A percentile compares a stretch with the other conserved stretches of the same genome.
Evolutionary conservation across 2,329 filamentous ascomycete species (phyloP).

Genomic region (Gaeumannomyces tritici): DNA sequence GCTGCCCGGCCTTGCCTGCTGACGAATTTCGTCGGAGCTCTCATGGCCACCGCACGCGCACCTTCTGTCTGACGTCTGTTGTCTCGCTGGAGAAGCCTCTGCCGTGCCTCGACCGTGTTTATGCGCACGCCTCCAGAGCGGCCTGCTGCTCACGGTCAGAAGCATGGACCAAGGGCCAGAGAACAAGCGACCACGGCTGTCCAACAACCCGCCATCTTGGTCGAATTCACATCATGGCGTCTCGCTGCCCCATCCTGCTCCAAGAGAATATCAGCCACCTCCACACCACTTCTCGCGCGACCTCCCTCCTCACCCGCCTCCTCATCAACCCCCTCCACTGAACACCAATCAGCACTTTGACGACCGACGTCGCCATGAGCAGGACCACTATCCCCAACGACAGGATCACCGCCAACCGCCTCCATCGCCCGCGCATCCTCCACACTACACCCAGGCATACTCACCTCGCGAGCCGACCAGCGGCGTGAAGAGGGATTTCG

Average conservation of each 20-base stretch:
- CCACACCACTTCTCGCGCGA: constrained; percentile 26
- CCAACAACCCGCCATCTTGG: constrained; percentile 28
- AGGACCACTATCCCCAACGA: constrained; percentile 42
- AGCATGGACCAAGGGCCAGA: constrained; percentile 54
- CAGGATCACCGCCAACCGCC: constrained; percentile 40
- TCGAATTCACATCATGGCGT: constrained; percentile 32
- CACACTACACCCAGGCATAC: constrained; percentile 7
- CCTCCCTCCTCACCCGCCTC: constrained; percentile 19
- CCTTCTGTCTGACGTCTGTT: constrained; percentile 3
- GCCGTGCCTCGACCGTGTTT: background rate
- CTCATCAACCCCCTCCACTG: constrained; percentile 14
- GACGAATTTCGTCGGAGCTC: background rate
- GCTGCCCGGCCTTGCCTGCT: background rate
- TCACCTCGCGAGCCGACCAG: background rate
- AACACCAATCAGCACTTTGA: constrained; percentile 28
- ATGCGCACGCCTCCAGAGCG: background rate
- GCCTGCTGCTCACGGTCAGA: background rate
- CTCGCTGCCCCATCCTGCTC: constrained; percentile 35
- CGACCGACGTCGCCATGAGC: constrained; percentile 49
- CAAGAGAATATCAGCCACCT: constrained; percentile 26
- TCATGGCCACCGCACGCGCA: constrained; percentile 1
- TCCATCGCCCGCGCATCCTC: constrained; percentile 18
- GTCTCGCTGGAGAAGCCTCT: background rate
- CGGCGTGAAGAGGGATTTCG: constrained; percentile 42
- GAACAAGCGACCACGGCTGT: constrained; percentile 49